These are phyloP conservation scores for Massariosphaeria phaeospora DNA, from an alignment of 495 filamentous ascomycete genomes.

Conservation along the genomic window DNA sequence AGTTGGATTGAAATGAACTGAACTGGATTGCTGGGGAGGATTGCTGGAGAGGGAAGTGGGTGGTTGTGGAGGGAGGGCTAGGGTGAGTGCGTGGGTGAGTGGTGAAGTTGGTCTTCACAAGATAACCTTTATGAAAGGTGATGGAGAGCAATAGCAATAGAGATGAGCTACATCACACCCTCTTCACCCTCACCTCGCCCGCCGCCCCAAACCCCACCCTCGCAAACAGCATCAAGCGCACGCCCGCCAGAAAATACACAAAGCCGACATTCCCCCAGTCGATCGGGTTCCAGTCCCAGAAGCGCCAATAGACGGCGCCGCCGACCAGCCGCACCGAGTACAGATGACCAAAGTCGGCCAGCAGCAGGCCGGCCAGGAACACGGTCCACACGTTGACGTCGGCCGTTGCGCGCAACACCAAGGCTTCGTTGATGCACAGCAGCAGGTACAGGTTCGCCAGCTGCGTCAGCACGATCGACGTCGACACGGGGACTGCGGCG, in stretches of 20 bases:
- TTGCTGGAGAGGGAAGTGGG: no score
- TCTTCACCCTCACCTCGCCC: conserved; percentile 9
- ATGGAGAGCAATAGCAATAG: no score
- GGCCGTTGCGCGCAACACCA: conserved; percentile 58
- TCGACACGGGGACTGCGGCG: conserved; percentile 38
- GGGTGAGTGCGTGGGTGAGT: no score
- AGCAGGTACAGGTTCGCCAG: conserved; percentile 61
- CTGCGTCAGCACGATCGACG: conserved; percentile 55
- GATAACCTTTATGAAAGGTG: no score
- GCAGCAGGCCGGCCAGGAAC: conserved; percentile 55
- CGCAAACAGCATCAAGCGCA: conserved; percentile 53
- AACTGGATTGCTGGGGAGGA: no score
- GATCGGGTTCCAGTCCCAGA: conserved; percentile 57
- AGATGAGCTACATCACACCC: no score
- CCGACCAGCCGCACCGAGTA: conserved; percentile 53
- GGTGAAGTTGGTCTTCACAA: no score
- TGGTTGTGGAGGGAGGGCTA: no score
- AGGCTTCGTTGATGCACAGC: conserved; percentile 64
- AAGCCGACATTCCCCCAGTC: conserved; percentile 61
- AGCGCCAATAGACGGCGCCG: conserved; percentile 51
- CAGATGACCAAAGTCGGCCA: conserved; percentile 66
- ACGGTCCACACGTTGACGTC: conserved; percentile 61
- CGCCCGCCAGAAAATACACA: conserved; percentile 54
- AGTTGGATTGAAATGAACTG: no score
- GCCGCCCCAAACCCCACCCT: conserved; percentile 46